Conservation (phyloP, 2,329 filamentous ascomycete genomes). For the Cladophialophora carrionii region DNA sequence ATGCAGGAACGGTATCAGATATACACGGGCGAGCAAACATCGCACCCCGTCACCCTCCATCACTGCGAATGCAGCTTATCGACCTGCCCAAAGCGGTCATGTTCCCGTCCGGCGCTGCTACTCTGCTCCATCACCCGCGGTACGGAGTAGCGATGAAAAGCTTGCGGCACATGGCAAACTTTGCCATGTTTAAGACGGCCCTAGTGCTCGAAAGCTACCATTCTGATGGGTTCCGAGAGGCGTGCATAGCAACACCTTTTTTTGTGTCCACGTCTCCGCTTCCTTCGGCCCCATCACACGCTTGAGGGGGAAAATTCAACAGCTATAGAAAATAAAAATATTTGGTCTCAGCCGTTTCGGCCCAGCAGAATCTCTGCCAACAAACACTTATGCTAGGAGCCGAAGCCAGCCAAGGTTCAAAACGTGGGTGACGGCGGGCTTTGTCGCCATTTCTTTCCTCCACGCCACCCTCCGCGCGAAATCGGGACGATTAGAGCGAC, state of each 20-base stretch:
- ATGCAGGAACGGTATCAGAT: slow-evolving; percentile 37
- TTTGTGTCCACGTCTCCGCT: background rate
- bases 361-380: background rate
- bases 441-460: background rate
- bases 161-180: background rate
- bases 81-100: background rate
- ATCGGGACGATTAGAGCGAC: background rate
- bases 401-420: background rate
- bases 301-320: background rate
- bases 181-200: background rate
- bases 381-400: background rate
- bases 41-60: background rate
- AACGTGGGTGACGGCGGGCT: background rate
- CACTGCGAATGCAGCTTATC: background rate
- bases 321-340: background rate
- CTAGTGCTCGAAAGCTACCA: background rate
- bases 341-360: background rate
- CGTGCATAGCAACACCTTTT: background rate
- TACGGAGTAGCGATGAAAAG: background rate
- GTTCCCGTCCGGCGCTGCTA: background rate
- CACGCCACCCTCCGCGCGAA: background rate
- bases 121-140: background rate
- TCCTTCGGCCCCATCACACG: background rate
- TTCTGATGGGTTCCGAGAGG: background rate
- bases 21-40: slow-evolving; percentile 18